These are phyloP conservation scores for Tricholoma matsutake DNA, from an alignment of 768 basidiomycete genomes.

Conservation along the genomic window DNA sequence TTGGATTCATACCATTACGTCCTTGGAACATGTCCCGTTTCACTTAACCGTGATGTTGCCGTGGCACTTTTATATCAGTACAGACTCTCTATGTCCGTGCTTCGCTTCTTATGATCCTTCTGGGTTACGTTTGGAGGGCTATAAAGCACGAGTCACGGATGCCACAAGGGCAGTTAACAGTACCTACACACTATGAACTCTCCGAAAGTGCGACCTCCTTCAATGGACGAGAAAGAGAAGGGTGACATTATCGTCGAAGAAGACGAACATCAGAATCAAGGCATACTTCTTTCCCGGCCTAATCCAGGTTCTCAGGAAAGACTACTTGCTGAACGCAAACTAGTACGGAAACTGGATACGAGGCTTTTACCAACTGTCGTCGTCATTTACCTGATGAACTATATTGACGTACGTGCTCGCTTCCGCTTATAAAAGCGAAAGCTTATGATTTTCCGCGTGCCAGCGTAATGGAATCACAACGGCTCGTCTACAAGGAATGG, in stretches of 20 bases:
- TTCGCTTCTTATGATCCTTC: neutral
- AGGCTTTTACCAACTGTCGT: slow-evolving; percentile 56
- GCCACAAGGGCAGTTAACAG: neutral
- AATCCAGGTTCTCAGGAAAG: slow-evolving; percentile 29
- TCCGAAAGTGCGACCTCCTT: neutral
- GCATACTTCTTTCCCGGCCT: slow-evolving; percentile 9
- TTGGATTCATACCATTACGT: too few relatives aligned
- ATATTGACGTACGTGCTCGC: slow-evolving; percentile 50
- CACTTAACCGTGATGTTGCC: too few relatives aligned
- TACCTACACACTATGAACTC: neutral
- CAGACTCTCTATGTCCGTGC: too few relatives aligned
- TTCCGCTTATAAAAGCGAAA: neutral
- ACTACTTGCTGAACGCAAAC: slow-evolving; percentile 34
- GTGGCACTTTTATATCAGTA: too few relatives aligned
- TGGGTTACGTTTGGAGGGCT: neutral
- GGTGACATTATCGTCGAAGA: slow-evolving; percentile 16
- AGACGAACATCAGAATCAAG: slow-evolving; percentile 4
- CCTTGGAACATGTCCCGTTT: too few relatives aligned
- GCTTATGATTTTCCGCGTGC: neutral
- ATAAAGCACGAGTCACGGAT: neutral
- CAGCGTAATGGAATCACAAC: slow-evolving; percentile 51
- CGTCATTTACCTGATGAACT: slow-evolving; percentile 63
- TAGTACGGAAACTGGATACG: slow-evolving; percentile 55
- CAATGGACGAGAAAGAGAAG: slow-evolving; percentile 14
- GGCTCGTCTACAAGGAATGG: slow-evolving; percentile 48